Evolutionary conservation across 2,329 filamentous ascomycete genomes (phyloP), one percentile per base, ranked within the genome.

Genomic region (Aplosporella prunicola): DNA sequence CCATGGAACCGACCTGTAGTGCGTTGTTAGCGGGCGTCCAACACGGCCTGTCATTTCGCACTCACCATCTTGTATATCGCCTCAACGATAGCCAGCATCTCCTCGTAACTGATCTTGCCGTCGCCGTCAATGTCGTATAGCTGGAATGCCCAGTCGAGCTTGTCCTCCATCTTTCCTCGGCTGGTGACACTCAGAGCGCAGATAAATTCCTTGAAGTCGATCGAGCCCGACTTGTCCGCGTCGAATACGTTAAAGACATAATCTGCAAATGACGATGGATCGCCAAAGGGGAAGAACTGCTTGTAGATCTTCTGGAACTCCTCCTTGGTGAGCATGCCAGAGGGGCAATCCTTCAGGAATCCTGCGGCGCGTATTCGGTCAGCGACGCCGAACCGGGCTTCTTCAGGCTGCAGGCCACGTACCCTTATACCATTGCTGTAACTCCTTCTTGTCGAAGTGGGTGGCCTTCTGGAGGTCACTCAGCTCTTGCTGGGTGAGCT

Each of bases 401-500:
- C n/a, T n/a, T n/a, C 6, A 14, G 20, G 8, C 24, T 20, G 14
- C 20, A 9, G 13, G 9, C 28, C 18, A 55, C 77, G 47, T 64
- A 94, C 91, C 91, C 74, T 96, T 96, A 67, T 98, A 96, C 91
- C 91, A 98, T 78, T 96, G 89, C 63, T 98, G 91, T 59, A 98
- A 66, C 66, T 98, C 91, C 72, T 96, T 96, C 80, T 95, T 95
- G 66, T 98, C 91, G 58, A 98, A 98, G 65, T 96, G 87, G 47
- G 91, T 98, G 43, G 87, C 87, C 70, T 86, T 91, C 62, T 96
- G 88, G 50, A 98, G 78, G 65, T 98, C 91, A 49, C 76, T 77
- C 57, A 98, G 82, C 74, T 98, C 87, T 64, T 94, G 82, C 61
- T 91, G 85, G 42, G 88, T 94, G 60, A 98, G 82, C 72, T 96